A percentile compares a stretch with the other conserved stretches of the same genome.
These are phyloP conservation scores for Ogataea hybrid DNA, from an alignment of 1,139 yeast genomes.

Conservation along the genomic window DNA sequence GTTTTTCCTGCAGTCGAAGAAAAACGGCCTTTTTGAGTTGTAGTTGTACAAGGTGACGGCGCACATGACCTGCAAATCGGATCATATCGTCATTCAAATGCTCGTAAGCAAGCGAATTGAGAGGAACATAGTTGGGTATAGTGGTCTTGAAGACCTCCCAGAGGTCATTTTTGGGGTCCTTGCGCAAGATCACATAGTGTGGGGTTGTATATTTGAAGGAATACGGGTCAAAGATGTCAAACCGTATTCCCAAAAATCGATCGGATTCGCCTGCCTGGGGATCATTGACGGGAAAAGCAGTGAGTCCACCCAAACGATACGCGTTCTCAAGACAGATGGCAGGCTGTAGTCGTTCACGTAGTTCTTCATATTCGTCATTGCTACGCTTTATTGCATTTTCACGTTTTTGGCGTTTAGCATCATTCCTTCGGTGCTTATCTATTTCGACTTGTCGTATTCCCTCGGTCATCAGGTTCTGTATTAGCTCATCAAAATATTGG, in stretches of 20 bases:
- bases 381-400: conserved; percentile 2
- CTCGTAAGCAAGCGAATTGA: conserved; percentile 20
- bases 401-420: conserved; percentile 2
- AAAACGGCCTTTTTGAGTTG: conserved; percentile 22
- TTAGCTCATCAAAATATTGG: conserved; percentile 29
- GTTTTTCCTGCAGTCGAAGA: conserved; percentile 8
- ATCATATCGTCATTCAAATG: conserved; percentile 23
- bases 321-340: conserved; percentile 38
- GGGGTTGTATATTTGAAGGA: conserved; percentile 35
- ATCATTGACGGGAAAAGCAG: conserved; percentile 44
- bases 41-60: conserved; percentile 23
- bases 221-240: conserved; percentile 39
- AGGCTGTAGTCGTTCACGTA: conserved; percentile 10
- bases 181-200: conserved; percentile 41
- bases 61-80: conserved; percentile 26
- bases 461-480: conserved; percentile 24
- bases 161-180: conserved; percentile 29
- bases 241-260: conserved; percentile 40
- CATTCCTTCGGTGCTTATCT: conserved; percentile 4
- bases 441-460: conserved; percentile 15
- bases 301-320: conserved; percentile 43
- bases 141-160: conserved; percentile 43
- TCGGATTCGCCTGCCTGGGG: conserved; percentile 28
- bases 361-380: conserved; percentile 6
- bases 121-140: conserved; percentile 39